A percentile compares a stretch with the other conserved stretches of the same genome.
These are phyloP conservation scores for Drechslerella coelobrocha DNA, from an alignment of 2,329 filamentous ascomycete genomes.

Conservation along the genomic window DNA sequence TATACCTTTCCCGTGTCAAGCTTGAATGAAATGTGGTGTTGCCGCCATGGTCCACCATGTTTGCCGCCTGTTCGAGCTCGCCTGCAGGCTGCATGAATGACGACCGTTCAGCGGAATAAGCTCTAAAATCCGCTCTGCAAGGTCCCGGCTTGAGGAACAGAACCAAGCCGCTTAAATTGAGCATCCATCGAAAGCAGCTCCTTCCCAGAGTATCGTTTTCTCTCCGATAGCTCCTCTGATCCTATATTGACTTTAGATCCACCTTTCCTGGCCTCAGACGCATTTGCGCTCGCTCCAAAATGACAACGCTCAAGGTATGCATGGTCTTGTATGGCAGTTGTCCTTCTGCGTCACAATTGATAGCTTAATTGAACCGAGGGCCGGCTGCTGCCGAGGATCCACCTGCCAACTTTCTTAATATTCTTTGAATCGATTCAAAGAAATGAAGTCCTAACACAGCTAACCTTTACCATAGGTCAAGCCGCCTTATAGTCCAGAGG, in stretches of 20 bases:
- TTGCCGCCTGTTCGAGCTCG: too few species aligned
- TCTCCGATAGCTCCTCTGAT: neutral
- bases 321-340: neutral
- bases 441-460: neutral
- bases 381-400: conserved; percentile 6
- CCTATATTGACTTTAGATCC: too few species aligned
- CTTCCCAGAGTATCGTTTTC: neutral
- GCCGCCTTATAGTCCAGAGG: conserved; percentile 77
- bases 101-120: too few species aligned
- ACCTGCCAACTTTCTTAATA: neutral
- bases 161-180: too few species aligned
- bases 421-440: neutral
- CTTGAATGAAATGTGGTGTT: too few species aligned
- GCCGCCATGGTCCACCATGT: too few species aligned
- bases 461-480: conserved; percentile 63
- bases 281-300: neutral
- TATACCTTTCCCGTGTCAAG: too few species aligned
- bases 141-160: too few species aligned
- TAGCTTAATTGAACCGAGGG: neutral
- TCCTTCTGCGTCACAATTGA: neutral
- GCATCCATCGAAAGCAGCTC: too few species aligned
- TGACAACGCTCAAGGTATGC: conserved; percentile 35
- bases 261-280: neutral
- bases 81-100: too few species aligned
- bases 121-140: too few species aligned